phyloP scores from a whole-genome alignment of 345 rosid genomes.

The Isatis tinctoria region DNA sequence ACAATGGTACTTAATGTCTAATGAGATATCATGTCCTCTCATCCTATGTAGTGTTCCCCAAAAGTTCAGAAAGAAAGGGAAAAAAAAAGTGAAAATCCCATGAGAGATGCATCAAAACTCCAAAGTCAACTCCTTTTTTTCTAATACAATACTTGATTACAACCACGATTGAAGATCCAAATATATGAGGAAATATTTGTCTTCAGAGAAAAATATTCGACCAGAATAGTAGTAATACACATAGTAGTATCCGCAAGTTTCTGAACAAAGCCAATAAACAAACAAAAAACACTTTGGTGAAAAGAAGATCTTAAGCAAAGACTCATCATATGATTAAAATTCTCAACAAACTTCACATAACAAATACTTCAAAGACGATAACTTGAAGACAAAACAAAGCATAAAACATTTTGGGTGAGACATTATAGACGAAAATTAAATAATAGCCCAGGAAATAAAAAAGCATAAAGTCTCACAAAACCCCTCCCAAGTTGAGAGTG shows the following conservation, averaged over 20 bases:
- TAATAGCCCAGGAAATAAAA: too few species aligned
- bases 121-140: constrained; percentile 9
- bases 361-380: background rate
- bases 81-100: background rate
- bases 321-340: background rate
- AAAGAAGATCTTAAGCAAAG: background rate
- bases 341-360: background rate
- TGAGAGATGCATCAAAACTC: constrained; percentile 4
- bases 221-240: background rate
- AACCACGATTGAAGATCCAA: constrained; percentile 10
- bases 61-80: background rate
- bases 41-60: background rate
- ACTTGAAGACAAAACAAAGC: background rate
- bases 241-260: background rate
- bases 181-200: background rate
- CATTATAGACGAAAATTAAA: background rate
- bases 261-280: background rate
- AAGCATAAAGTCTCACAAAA: background rate
- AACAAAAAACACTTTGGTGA: background rate
- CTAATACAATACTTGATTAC: background rate
- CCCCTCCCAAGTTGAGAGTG: background rate
- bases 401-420: background rate
- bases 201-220: background rate
- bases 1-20: background rate
- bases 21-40: background rate